Conservation (phyloP, 805 yeast species). For the Metschnikowia sp. region DNA sequence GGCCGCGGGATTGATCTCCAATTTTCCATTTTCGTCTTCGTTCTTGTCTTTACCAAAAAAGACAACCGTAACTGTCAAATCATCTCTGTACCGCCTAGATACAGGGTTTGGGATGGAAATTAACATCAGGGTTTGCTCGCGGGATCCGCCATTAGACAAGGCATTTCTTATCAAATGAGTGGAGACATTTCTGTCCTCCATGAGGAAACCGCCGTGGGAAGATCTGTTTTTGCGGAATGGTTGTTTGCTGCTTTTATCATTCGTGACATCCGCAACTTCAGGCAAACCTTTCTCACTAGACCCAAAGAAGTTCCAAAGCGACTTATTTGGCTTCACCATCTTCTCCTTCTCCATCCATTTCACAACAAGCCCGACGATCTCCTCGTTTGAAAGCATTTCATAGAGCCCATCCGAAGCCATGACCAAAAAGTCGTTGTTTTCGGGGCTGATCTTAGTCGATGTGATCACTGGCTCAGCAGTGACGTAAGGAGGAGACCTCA, state of each 20-base stretch:
- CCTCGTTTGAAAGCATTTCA: slow-evolving; percentile 89
- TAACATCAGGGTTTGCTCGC: slow-evolving; percentile 83
- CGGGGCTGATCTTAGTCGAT: slow-evolving; percentile 68
- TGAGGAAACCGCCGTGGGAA: slow-evolving; percentile 40
- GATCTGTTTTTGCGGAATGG: slow-evolving; percentile 60
- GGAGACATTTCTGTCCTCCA: slow-evolving; percentile 85
- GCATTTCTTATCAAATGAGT: slow-evolving; percentile 95
- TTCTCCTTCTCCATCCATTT: slow-evolving; percentile 85
- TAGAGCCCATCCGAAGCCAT: slow-evolving; percentile 93
- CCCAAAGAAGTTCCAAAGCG: slow-evolving; percentile 45
- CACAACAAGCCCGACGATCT: slow-evolving; percentile 86
- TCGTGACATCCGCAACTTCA: slow-evolving; percentile 59
- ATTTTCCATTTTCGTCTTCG: slow-evolving; percentile 43
- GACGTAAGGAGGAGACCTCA: slow-evolving; percentile 92
- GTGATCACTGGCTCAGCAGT: slow-evolving; percentile 95
- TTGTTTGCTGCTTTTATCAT: slow-evolving; percentile 60
- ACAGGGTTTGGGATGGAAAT: slow-evolving; percentile 89
- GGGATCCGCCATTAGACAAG: slow-evolving; percentile 77
- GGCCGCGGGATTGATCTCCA: slow-evolving; percentile 55
- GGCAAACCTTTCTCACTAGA: slow-evolving; percentile 52
- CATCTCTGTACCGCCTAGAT: slow-evolving; percentile 91
- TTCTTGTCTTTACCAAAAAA: slow-evolving; percentile 69
- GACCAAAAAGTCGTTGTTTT: slow-evolving; percentile 79
- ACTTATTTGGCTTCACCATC: slow-evolving; percentile 49
- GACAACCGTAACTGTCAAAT: slow-evolving; percentile 91